Conservation (phyloP, 495 filamentous ascomycete species). For the Hypoxylon lenormandii region DNA sequence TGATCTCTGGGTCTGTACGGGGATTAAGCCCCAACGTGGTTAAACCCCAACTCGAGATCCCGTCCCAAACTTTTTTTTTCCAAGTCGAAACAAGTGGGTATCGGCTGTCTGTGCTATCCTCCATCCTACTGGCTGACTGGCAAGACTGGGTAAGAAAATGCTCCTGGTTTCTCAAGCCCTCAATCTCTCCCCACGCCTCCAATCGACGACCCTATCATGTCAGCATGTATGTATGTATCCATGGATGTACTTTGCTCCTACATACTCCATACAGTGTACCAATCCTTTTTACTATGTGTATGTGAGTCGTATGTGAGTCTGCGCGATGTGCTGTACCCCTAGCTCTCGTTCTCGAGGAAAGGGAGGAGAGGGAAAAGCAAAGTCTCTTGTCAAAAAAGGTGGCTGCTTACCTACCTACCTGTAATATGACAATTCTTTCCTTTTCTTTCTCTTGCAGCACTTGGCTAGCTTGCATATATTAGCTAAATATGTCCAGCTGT, state of each 20-base stretch:
- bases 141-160: too few species aligned
- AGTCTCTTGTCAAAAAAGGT: not conserved
- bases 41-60: slow-evolving; percentile 40
- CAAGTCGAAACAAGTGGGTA: too few species aligned
- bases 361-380: not conserved
- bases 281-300: too few species aligned
- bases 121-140: too few species aligned
- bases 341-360: not conserved
- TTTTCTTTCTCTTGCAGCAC: slow-evolving; percentile 6
- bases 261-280: slow-evolving; percentile 12
- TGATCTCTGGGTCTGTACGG: slow-evolving; percentile 19
- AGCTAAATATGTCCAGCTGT: not conserved
- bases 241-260: slow-evolving; percentile 25
- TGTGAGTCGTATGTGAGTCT: too few species aligned
- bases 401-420: slow-evolving; percentile 36
- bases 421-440: too few species aligned
- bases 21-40: slow-evolving; percentile 40
- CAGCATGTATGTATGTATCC: not conserved
- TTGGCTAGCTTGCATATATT: slow-evolving; percentile 7
- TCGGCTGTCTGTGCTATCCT: too few species aligned
- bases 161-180: too few species aligned
- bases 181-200: slow-evolving; percentile 32
- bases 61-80: slow-evolving; percentile 31
- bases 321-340: not conserved
- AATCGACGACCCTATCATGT: slow-evolving; percentile 11